phyloP scores from a whole-genome alignment of 2,329 filamentous ascomycete species.

The Aspergillus costaricaensis region DNA sequence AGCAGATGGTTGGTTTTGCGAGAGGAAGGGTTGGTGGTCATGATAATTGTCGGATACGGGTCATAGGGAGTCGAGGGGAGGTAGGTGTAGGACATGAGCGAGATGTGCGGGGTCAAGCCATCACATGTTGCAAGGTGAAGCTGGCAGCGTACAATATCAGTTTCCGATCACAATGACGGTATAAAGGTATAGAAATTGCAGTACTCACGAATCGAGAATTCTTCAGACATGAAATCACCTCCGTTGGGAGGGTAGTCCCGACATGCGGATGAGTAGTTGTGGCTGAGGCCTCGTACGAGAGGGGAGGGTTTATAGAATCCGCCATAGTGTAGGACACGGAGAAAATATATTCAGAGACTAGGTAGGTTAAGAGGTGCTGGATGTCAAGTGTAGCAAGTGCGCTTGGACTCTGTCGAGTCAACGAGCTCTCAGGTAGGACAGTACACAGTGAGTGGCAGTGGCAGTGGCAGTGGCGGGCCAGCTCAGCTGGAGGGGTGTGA shows the following conservation, averaged over 20 bases:
- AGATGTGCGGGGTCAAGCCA: constrained; percentile 82
- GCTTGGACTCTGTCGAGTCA: background rate
- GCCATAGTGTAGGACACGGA: constrained; percentile 36
- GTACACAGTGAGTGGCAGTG: background rate
- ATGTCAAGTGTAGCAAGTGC: background rate
- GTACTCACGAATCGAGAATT: constrained; percentile 86
- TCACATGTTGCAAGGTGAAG: constrained; percentile 93
- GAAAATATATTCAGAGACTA: background rate
- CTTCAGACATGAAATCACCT: constrained; percentile 87
- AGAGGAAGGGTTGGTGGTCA: constrained; percentile 80
- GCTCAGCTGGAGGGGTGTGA: background rate
- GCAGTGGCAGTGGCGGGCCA: background rate
- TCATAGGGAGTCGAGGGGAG: constrained; percentile 74
- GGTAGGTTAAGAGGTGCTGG: background rate
- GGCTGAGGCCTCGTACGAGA: constrained; percentile 74
- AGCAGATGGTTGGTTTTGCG: constrained; percentile 74
- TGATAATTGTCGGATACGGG: constrained; percentile 80
- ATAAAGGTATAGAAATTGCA: constrained; percentile 15
- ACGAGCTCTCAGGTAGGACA: background rate
- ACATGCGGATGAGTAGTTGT: constrained; percentile 70
- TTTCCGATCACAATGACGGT: constrained; percentile 4
- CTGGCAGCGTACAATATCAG: constrained; percentile 48
- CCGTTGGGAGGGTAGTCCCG: constrained; percentile 71
- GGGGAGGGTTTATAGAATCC: constrained; percentile 61
- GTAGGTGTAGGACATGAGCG: constrained; percentile 99